Evolutionary conservation across 139 green algal genomes (phyloP), one percentile per base, ranked within the genome.

Genomic region (Desmodesmus armatus): DNA sequence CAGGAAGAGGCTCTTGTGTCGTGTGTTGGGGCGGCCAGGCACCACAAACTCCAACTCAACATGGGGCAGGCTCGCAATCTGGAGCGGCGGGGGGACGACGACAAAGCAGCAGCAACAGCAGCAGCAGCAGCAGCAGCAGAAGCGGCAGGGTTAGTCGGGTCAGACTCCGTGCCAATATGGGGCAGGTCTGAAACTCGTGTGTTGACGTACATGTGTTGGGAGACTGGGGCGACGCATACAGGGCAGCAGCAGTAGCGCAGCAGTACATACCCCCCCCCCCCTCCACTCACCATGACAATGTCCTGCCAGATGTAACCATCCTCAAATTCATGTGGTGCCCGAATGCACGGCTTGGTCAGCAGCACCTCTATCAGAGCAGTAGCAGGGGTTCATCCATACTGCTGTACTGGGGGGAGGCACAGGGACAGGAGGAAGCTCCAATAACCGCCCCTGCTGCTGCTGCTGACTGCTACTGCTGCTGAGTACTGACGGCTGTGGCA

Each of bases 1-100:
- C 87, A 92, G 89, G 75, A 92, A 89, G n/a, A 92, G 60, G 31
- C 43, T 67, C 19, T 41, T 72, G 47, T 83, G 80, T 11, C 70
- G 43, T 2, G 15, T 53, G 49, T 41, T 41, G 23, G 53, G 71
- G 35, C 7, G 23, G 39, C 69, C 35, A 3, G 78, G 78, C 15
- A 19, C 19, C n/a, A 77, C 43, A 65, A 84, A 84, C 62, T 75
- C 63, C 27, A 84, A 29, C 43, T 75, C 43, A 1, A 84, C 40
- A 35, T 84, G 78, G 6, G 78, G 78, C 43, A 84, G 41, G 55
- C 78, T 77, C 7, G 78, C 62, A 51, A 84, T 84, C 78, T 84
- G 78, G 41, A 43, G 49, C 5, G 11, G 25, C 4, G 5, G 27
- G 25, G 17, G n/a, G 27, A n/a, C n/a, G n/a, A n/a, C 60, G 17